phyloP scores from a whole-genome alignment of 371 early-diverging fungal genomes.

The Paraphysoderma sedebokerense region DNA sequence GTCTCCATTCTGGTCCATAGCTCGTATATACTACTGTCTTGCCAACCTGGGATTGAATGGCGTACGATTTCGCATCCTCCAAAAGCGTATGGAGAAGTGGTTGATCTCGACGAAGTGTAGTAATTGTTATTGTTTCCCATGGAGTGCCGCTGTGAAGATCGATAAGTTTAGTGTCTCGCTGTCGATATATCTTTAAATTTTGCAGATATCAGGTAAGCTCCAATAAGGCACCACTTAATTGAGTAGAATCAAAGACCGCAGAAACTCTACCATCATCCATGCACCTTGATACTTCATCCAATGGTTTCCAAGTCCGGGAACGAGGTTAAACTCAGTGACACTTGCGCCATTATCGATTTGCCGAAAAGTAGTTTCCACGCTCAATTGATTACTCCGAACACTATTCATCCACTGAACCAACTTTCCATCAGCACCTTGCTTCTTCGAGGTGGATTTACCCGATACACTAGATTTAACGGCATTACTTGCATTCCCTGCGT shows the following conservation, averaged over 20 bases:
- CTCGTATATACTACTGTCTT: constrained; percentile 89
- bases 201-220: no score
- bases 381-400: constrained; percentile 42
- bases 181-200: constrained; percentile 48
- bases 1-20: constrained; percentile 92
- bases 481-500: no score
- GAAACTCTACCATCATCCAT: constrained; percentile 50
- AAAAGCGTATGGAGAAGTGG: constrained; percentile 53
- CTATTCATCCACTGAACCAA: no score
- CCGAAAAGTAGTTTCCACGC: constrained; percentile 72
- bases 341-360: constrained; percentile 84
- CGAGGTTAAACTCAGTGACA: constrained; percentile 60
- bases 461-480: no score
- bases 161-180: constrained; percentile 64
- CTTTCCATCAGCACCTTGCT: no score
- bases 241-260: background rate
- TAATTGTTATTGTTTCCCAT: constrained; percentile 87
- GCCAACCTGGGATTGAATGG: constrained; percentile 72
- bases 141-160: constrained; percentile 79
- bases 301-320: constrained; percentile 88
- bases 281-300: constrained; percentile 57
- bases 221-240: background rate
- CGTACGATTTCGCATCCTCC: constrained; percentile 63
- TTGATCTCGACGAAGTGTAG: constrained; percentile 68
- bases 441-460: no score